These are phyloP conservation scores for Fusarium temperatum DNA, from an alignment of 2,329 filamentous ascomycete genomes.

Conservation along the genomic window DNA sequence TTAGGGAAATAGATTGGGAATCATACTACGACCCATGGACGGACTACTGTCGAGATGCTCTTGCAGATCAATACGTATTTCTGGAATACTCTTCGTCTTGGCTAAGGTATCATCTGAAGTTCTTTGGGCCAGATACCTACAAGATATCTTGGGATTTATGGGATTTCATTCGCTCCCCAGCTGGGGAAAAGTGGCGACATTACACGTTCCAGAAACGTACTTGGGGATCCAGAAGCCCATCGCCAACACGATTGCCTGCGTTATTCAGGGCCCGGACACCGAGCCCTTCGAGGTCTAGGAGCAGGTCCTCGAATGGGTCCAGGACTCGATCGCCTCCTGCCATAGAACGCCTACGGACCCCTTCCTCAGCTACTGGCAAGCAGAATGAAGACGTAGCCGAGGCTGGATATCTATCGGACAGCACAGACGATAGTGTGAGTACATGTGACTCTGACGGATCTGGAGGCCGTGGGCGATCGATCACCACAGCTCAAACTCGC, in stretches of 20 bases:
- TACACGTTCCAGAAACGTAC: background rate
- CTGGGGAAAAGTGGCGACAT: slow-evolving; percentile 17
- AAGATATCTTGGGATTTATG: slow-evolving; percentile 19
- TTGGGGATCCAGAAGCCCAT: background rate
- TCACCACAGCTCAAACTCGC: too few relatives aligned
- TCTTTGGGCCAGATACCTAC: slow-evolving; percentile 1
- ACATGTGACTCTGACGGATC: background rate
- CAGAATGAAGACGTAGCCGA: background rate
- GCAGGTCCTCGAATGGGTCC: background rate
- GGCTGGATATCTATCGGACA: background rate
- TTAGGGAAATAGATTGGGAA: slow-evolving; percentile 18
- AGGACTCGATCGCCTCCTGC: background rate
- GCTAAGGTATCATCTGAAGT: slow-evolving; percentile 25
- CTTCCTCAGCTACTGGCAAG: too few relatives aligned
- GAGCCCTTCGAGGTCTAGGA: background rate
- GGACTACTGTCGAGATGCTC: background rate
- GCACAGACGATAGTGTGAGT: background rate
- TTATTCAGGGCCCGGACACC: background rate
- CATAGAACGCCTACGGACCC: background rate
- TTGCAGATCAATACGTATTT: background rate
- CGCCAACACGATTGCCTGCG: background rate
- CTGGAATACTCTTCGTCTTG: slow-evolving; percentile 19
- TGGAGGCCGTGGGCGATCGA: background rate
- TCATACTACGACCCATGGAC: background rate
- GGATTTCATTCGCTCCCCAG: slow-evolving; percentile 29